Percentiles rank a stretch among this genome's conserved stretches.
Evolutionary conservation across 345 rosid species (phyloP).

Genomic region (Geranium brycei): DNA sequence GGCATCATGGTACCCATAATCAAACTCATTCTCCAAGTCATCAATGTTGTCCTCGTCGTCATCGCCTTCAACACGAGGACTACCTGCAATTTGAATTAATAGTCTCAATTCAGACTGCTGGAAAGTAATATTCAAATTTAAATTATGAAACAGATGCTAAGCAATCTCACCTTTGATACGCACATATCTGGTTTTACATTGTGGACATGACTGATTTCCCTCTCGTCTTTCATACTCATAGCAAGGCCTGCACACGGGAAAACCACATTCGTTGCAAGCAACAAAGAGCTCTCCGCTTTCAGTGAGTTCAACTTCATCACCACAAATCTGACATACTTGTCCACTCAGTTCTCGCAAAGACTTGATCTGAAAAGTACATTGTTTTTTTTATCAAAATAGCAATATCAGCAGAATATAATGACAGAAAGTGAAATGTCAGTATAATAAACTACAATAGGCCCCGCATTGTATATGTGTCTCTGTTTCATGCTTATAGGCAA

Average conservation of each 20-base stretch:
- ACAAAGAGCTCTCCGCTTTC: conserved; percentile 74
- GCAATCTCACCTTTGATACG: conserved; percentile 55
- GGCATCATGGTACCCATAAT: conserved; percentile 18
- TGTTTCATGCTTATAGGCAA: not conserved
- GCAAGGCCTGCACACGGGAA: conserved; percentile 87
- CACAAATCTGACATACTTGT: conserved; percentile 84
- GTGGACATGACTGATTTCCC: conserved; percentile 90
- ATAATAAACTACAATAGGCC: too few species aligned
- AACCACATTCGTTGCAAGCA: conserved; percentile 96
- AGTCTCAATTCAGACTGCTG: not conserved
- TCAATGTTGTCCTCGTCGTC: conserved; percentile 62
- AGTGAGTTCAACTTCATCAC: conserved; percentile 65
- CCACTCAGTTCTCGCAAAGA: conserved; percentile 59
- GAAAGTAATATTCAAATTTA: not conserved
- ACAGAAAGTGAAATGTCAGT: too few species aligned
- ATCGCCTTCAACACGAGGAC: conserved; percentile 58
- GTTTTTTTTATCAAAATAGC: not conserved
- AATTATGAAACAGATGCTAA: not conserved
- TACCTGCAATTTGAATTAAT: conserved; percentile 26
- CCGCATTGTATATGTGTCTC: not conserved
- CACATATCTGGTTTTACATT: conserved; percentile 81
- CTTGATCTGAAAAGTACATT: conserved; percentile 33
- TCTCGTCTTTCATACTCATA: conserved; percentile 88
- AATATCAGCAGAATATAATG: not conserved
- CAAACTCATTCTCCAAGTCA: conserved; percentile 52